Base-by-base conservation (phyloP, 495 filamentous ascomycete species). In the Astrothelium macrocarpum region DNA sequence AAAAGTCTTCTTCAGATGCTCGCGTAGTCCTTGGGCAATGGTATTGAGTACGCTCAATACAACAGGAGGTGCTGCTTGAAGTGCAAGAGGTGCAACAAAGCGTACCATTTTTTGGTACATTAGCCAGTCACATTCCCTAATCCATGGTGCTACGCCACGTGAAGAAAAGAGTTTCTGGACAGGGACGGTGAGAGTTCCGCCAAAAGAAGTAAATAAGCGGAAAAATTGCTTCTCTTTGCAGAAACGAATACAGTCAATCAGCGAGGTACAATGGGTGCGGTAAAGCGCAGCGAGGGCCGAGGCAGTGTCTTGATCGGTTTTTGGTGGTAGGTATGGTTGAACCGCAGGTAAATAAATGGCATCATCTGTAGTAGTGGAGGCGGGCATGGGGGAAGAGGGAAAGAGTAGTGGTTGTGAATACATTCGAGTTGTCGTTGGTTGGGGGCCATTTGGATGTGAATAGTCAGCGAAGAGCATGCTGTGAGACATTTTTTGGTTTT, bases 101-200 rank as follows among this genome's bases (percentile, higher is more conserved):
- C 87, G 85, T 74, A 95, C 90, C 91, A 97, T 96, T 67, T 91
- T 91, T 74, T 89, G 90, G 71, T 98, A 98, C 80, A 97, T 90
- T 42, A 91, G 78, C 78, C 91, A 93, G 68, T 98, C 94, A 68
- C 90, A 96, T 71, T 95, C 87, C 68, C 90, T 87, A 66, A 98
- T 95, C 94, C 94, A 98, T 2, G 88, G 84, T 16, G 91, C 89
- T 59, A 98, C 78, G 62, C 82, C 84, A 1, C 87, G 88, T 67
- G 94, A 84, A 7, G 86, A 84, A 64, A 98, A 85, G 12, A 98
- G 81, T 75, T 93, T 97, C 76, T 96, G 92, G n/a, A 96, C 91
- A 2, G 95, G 95, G 71, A 95, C 91, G 18, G 94, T 97, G 68
- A 98, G 80, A 1, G 91, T 96, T 61, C 94, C 95, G 66, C 95